Percentiles rank a stretch among this genome's conserved stretches.
Conservation (phyloP, 2,329 filamentous ascomycete species). For the Beauveria brongniartii region DNA sequence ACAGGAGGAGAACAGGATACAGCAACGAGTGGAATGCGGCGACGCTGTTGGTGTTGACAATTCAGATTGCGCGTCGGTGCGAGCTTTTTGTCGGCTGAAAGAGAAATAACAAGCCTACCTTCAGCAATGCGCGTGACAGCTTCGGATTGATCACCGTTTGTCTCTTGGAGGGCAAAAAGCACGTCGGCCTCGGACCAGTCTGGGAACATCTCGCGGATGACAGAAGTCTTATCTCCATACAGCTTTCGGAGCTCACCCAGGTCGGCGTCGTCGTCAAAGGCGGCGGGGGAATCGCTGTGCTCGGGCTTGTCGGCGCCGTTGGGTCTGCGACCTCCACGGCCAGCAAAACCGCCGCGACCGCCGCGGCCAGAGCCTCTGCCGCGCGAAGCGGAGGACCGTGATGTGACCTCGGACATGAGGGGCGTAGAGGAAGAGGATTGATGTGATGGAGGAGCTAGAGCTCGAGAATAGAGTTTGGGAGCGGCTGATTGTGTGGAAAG, state of each 20-base stretch:
- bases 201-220: conserved; percentile 87
- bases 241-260: conserved; percentile 87
- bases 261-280: conserved; percentile 76
- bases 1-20: neutral
- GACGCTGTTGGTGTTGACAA: neutral
- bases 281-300: conserved; percentile 48
- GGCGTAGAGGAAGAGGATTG: conserved; percentile 16
- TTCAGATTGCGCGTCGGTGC: neutral
- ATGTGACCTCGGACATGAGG: conserved; percentile 90
- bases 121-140: conserved; percentile 74
- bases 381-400: conserved; percentile 73
- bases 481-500: conserved; percentile 10
- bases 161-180: conserved; percentile 86
- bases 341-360: conserved; percentile 67
- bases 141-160: conserved; percentile 66
- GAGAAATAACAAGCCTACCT: conserved; percentile 40
- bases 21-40: neutral
- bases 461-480: conserved; percentile 19
- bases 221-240: conserved; percentile 68
- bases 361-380: conserved; percentile 87
- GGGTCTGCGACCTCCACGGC: conserved; percentile 63
- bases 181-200: conserved; percentile 95
- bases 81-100: neutral
- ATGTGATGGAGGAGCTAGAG: conserved; percentile 20
- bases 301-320: conserved; percentile 59